phyloP scores from a whole-genome alignment of 2,329 filamentous ascomycete genomes.

The Fusarium protoensiforme region DNA sequence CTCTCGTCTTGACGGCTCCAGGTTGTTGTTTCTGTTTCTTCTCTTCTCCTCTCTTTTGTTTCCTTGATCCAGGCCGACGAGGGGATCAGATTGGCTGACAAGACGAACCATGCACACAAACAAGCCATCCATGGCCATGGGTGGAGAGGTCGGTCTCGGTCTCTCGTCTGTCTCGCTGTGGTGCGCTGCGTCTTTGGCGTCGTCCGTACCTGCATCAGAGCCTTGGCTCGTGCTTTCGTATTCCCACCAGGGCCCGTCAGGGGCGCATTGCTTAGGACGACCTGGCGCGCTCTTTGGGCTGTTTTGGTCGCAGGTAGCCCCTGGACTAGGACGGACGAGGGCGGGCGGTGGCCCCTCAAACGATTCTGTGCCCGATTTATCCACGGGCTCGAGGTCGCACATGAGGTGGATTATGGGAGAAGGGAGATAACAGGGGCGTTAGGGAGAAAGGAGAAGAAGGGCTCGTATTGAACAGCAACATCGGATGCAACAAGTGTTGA shows the following conservation, averaged over 20 bases:
- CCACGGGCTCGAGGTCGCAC: background rate
- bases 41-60: constrained; percentile 10
- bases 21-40: constrained; percentile 11
- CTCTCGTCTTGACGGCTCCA: background rate
- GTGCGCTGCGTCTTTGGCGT: constrained; percentile 16
- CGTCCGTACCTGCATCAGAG: constrained; percentile 40
- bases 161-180: constrained; percentile 2
- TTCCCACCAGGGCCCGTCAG: constrained; percentile 34
- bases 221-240: constrained; percentile 43
- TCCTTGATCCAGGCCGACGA: background rate
- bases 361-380: constrained; percentile 8
- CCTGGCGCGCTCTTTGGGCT: constrained; percentile 14
- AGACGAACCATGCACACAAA: constrained; percentile 10
- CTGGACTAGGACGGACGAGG: constrained; percentile 29
- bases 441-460: background rate
- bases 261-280: constrained; percentile 25
- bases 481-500: background rate
- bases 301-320: constrained; percentile 26
- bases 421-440: background rate
- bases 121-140: background rate
- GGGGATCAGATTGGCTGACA: constrained; percentile 18
- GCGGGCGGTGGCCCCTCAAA: constrained; percentile 13
- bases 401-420: background rate
- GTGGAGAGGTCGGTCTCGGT: constrained; percentile 10
- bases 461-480: background rate